Evolutionary conservation across 2,329 filamentous ascomycete genomes (phyloP), one percentile per base, ranked within the genome.

Genomic region (Fusarium redolens): DNA sequence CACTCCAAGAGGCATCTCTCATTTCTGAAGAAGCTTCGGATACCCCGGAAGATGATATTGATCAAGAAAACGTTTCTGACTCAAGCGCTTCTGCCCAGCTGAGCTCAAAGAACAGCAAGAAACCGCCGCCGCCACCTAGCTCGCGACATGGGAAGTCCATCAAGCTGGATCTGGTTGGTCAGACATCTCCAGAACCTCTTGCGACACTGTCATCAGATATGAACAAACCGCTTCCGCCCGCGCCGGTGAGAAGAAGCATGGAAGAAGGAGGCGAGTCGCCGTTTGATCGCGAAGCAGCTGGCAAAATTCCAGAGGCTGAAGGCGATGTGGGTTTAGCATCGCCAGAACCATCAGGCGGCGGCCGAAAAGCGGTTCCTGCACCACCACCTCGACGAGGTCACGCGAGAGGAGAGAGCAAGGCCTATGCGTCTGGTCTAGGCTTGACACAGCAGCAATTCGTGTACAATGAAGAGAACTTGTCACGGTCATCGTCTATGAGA

Each of bases 111-210:
- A 78, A 78, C 40, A 92, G 78, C 43, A 92, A 92, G 78, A 91
- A 89, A 81, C 89, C 89, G 71, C 92, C 92, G 18, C 93, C 93
- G 11, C 93, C 93, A 28, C 86, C 86, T 15, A 94, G 88, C 78
- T 94, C 92, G 57, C 90, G 93, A 61, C 93, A 95, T 82, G 94
- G 94, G 8, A 95, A 92, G 81, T 86, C 91, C 22, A 92, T 96
- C 72, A 90, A 86, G 72, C 84, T 47, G 83, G 83, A 82, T 58
- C 79, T 85, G 65, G 74, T 84, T 78, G 64, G 66, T 4, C 47
- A 82, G 79, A 78, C 81, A 72, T 63, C 69, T 38, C 40, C 65
- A 4, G 73, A 72, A 57, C 68, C 66, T 40, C 73, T 75, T 17
- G 51, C 58, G 28, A 61, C 65, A 11, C 68, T 72, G 14, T 55